Percentiles rank a stretch among this genome's conserved stretches.
Evolutionary conservation across 768 basidiomycete genomes (phyloP).

Genomic region (Suillus tomentosus): DNA sequence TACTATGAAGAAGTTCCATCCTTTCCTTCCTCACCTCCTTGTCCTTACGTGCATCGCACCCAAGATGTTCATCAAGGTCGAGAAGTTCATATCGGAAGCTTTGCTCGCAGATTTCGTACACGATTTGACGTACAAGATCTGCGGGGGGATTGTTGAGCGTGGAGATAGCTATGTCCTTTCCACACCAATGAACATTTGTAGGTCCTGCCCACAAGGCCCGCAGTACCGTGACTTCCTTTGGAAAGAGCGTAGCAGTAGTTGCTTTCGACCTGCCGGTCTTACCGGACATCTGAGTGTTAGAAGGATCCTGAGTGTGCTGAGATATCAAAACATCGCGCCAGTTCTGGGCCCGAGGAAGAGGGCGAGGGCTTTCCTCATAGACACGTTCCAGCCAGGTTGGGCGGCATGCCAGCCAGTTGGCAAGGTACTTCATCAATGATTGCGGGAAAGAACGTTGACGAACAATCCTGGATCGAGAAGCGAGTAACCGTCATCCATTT

Average conservation of each 20-base stretch:
- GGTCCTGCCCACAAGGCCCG: not conserved
- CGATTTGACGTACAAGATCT: not conserved
- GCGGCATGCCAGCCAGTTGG: not conserved
- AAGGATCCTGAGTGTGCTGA: not conserved
- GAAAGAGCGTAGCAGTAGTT: not conserved
- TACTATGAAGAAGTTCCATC: not conserved
- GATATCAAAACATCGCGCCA: not conserved
- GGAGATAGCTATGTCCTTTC: not conserved
- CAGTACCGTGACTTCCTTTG: not conserved
- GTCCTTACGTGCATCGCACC: not conserved
- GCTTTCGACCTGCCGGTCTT: conserved; percentile 1
- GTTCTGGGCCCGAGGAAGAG: too few relatives aligned
- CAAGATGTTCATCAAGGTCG: not conserved
- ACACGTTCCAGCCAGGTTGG: not conserved
- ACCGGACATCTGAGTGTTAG: not conserved
- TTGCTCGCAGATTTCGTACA: not conserved
- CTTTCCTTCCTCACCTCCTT: not conserved
- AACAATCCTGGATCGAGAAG: not conserved
- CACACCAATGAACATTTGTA: not conserved
- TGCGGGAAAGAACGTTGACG: not conserved
- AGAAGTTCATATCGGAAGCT: not conserved
- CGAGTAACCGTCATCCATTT: not conserved
- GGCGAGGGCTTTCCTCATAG: too few relatives aligned
- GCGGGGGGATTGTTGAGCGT: not conserved
- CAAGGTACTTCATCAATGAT: not conserved